Evolutionary conservation across 2,329 filamentous ascomycete genomes (phyloP), one percentile per base, ranked within the genome.

Genomic region (Ascochyta viciae-villosae): DNA sequence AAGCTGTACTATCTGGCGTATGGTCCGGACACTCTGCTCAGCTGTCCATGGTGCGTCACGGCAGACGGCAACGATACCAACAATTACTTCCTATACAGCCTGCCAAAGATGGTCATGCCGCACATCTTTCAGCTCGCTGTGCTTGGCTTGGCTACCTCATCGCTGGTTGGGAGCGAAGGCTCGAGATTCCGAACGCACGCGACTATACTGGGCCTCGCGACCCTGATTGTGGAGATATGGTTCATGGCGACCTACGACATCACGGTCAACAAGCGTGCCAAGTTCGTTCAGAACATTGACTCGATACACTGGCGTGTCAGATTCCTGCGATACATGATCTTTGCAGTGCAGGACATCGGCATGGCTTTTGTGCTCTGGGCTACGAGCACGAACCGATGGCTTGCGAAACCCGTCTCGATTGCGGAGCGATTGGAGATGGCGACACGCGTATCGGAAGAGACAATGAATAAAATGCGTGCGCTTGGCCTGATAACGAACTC

Each of bases 1-100:
- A 84, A 91, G 50, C 83, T 95, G 56, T 81, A 96, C 7, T 98
- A 97, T 78, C 82, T 96, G 48, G 87, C 89, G 56, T 96, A 87
- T 76, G 95, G 95, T 2, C 91, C 92, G 0, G 82, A 85, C 31
- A 86, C 88, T 8, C 74, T 98, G 34, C 81, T 87, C 22, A 81
- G 86, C 55, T 98, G 93, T 74, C 83, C 86, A n/a, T 96, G 96
- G 79, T 97, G 93, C 83, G 78, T 85, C 23, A 56, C 64, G 4
- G 50, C 86, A 19, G 82, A 79, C 46, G 78, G 86, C n/a, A 56
- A 90, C 55, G 86, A 90, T 43, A 83, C 86, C 5, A 80, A 79
- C 34, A 86, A 84, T 38, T 97, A 92, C 79, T 83, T 96, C 44
- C 84, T 90, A 73, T 98, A 96, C 77, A 88, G 90, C 13, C 77